Percentiles rank a stretch among this genome's conserved stretches.
Evolutionary conservation across 306 rosid species (phyloP).

Genomic region (Sesbania bispinosa): DNA sequence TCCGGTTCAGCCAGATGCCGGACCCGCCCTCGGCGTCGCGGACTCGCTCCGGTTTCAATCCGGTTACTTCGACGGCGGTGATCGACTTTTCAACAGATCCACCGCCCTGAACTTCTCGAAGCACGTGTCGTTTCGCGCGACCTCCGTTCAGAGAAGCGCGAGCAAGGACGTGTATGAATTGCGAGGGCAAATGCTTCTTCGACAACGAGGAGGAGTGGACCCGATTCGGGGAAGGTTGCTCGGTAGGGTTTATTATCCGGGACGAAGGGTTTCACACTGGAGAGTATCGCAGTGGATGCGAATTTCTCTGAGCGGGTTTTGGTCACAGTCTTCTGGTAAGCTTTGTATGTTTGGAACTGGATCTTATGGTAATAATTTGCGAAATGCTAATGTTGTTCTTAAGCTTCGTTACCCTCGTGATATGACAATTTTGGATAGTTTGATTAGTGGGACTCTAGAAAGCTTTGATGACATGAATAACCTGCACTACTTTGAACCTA

Average conservation of each 20-base stretch:
- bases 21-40: constrained; percentile 12
- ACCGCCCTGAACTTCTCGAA: neutral
- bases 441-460: constrained; percentile 67
- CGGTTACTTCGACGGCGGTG: constrained; percentile 66
- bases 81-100: constrained; percentile 39
- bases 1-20: neutral
- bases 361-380: constrained; percentile 6
- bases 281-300: constrained; percentile 10
- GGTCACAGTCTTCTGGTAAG: constrained; percentile 64
- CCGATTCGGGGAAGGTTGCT: constrained; percentile 28
- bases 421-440: constrained; percentile 38
- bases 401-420: constrained; percentile 60
- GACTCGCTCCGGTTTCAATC: constrained; percentile 29
- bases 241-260: constrained; percentile 34
- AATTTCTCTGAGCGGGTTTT: constrained; percentile 49
- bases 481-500: constrained; percentile 38
- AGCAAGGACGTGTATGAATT: constrained; percentile 35
- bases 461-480: constrained; percentile 42
- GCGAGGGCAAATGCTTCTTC: constrained; percentile 37
- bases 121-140: constrained; percentile 25
- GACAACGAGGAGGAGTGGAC: neutral
- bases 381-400: constrained; percentile 43
- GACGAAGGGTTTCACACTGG: constrained; percentile 26
- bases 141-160: constrained; percentile 18
- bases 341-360: constrained; percentile 73